These are phyloP conservation scores for Trypanosoma vivax DNA, from an alignment of 208 protist genomes.

Conservation along the genomic window DNA sequence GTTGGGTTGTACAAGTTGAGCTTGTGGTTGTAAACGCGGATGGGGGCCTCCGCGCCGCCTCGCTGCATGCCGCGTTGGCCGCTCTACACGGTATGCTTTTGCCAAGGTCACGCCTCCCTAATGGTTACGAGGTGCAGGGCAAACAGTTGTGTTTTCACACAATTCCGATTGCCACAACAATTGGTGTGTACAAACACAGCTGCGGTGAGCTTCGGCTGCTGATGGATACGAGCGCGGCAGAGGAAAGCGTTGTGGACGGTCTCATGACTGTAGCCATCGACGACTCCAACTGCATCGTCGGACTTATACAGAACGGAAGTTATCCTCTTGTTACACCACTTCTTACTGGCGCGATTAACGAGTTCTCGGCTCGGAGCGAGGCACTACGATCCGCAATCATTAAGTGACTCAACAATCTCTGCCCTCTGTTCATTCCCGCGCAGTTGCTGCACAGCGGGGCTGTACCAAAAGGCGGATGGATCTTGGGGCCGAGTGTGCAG, in stretches of 20 bases:
- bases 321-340: conserved; percentile 37
- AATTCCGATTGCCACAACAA: conserved; percentile 58
- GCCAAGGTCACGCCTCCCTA: conserved; percentile 62
- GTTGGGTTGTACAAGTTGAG: conserved; percentile 73
- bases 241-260: conserved; percentile 62
- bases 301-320: conserved; percentile 40
- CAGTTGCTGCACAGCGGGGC: background rate
- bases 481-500: too few relatives aligned
- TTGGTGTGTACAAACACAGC: conserved; percentile 22
- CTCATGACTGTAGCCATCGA: conserved; percentile 57
- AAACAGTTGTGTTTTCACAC: conserved; percentile 28
- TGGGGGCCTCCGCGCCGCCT: conserved; percentile 53
- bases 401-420: conserved; percentile 1
- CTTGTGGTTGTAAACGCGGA: conserved; percentile 68
- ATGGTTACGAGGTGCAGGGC: conserved; percentile 52
- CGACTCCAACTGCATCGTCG: conserved; percentile 40
- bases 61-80: conserved; percentile 60
- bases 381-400: conserved; percentile 17
- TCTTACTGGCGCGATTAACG: conserved; percentile 19
- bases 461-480: background rate
- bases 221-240: conserved; percentile 67
- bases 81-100: conserved; percentile 53
- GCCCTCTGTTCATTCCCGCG: too few relatives aligned
- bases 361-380: background rate
- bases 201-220: conserved; percentile 33